Evolutionary conservation across 108 stramenopile genomes (phyloP), one percentile per base, ranked within the genome.

Genomic region (Nitzschia inconspicua): DNA sequence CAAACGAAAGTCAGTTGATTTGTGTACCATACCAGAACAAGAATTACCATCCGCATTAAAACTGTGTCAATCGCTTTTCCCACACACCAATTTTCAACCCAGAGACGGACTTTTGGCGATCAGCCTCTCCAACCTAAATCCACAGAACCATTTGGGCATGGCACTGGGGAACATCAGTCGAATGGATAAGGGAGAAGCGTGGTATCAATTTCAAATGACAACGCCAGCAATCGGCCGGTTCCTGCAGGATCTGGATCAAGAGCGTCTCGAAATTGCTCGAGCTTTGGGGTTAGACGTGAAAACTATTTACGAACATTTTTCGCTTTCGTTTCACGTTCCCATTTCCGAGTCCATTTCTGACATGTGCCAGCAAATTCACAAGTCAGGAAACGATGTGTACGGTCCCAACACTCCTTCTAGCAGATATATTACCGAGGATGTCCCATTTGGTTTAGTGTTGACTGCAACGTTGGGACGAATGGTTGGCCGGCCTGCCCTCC

Each of bases 101-200:
- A 19, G 84, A 23, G 72, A 78, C 6, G 84, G 84, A 20, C 68
- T 85, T 4, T 48, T 85, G 29, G 84, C 84, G 3, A 85, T 85
- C 37, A 73, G 80, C 16, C 41, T 85, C 22, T 82, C 80, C 18
- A 85, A 85, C 66, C 65, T 85, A 10, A 85, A 85, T 44, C 78
- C 84, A 10, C 84, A 85, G 52, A 82, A 82, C 62, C 84, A 85
- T 58, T 47, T 85, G 18, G 84, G 75, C 0, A 85, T 85, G 8
- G 77, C 80, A 10, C 32, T 85, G 30, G 79, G 83, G 2, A 85
- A 85, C 37, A 85, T 85, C 55, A 66, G 64, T 50, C 74, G 83
- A 22, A 85, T 85, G 83, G 83, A 85, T 44, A 78, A 77, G 50
- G 75, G 72, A 11, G 79, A 79, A 56, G 63, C 71, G 30, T 85